Evolutionary conservation across 1,139 yeast species (phyloP), one percentile per base, ranked within the genome.

Genomic region (Kazachstania sp.): DNA sequence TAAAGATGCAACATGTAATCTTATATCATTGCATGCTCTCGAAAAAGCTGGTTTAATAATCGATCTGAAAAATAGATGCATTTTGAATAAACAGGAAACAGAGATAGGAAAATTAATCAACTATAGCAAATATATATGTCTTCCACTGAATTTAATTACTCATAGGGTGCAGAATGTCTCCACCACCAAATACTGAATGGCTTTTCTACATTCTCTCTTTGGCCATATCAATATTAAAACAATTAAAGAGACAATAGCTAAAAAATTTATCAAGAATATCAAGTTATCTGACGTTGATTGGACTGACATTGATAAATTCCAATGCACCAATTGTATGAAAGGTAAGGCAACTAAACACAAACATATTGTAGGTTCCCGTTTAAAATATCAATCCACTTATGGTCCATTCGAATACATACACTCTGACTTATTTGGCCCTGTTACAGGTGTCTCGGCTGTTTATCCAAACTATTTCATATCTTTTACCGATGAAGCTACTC

Each of bases 401-500:
- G 41, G 37, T 6, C 39, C 39, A 12, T 45, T 47, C 8, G 45
- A 49, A 26, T 50, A 42, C 31, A 30, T 50, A 4, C 50, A 47
- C 30, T 31, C 50, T 13, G 51, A 45, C 23, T 15, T 49, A 3
- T 48, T 47, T 39, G 54, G 54, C 15, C 54, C 52, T 8, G 43
- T 44, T n/a, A 29, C 40, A 18, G 37, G 37, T 32, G 30, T 39
- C n/a, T 29, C 40, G 7, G 26, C 28, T n/a, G 34, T 39, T 19
- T 26, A 26, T 23, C 44, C 48, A 8, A 20, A 13, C 12, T 44
- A 46, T 36, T 49, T 48, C 34, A 42, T 50, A 26, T 18, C 48
- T 2, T 50, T 46, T 44, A 42, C 45, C 8, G 49, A 49, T 41
- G 47, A 46, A 41, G 36, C 16, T 6, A 44, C 50, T 11, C 18